Evolutionary conservation across 257 asterid genomes (phyloP).

Genomic region (Fraxinus cuspidata): DNA sequence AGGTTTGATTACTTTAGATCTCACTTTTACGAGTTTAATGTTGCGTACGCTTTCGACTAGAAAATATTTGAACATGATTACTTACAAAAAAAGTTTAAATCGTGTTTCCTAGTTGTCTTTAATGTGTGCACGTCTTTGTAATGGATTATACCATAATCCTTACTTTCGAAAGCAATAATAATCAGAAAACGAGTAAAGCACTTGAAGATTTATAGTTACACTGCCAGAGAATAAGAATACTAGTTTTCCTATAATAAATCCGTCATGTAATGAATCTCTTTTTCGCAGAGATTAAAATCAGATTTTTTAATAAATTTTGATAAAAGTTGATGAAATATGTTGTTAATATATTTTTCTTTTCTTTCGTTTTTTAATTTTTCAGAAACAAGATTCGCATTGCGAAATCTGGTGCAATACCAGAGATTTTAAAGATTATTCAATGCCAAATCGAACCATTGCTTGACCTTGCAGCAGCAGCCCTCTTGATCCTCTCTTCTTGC

Average conservation of each 20-base stretch:
- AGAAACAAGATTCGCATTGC: constrained; percentile 65
- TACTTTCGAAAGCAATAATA: background rate
- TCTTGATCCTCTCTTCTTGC: constrained; percentile 68
- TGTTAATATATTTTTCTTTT: too few relatives aligned
- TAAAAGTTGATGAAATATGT: too few relatives aligned
- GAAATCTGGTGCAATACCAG: constrained; percentile 61
- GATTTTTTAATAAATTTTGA: too few relatives aligned
- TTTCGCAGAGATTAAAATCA: too few relatives aligned
- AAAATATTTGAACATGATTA: too few relatives aligned
- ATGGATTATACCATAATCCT: background rate
- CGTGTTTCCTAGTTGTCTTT: background rate
- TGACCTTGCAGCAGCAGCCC: constrained; percentile 60
- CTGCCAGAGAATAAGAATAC: too few relatives aligned
- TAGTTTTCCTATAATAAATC: background rate
- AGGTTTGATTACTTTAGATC: constrained; percentile 37
- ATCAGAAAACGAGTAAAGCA: background rate
- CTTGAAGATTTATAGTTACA: too few relatives aligned
- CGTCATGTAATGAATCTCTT: too few relatives aligned
- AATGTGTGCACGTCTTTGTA: background rate
- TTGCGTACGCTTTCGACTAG: background rate
- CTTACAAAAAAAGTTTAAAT: background rate
- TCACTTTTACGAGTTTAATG: background rate
- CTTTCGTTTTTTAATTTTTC: constrained; percentile 19
- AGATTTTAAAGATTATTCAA: constrained; percentile 47
- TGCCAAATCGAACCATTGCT: constrained; percentile 45